Evolutionary conservation across 805 yeast species (phyloP).

Genomic region (Novakomyces olei): DNA sequence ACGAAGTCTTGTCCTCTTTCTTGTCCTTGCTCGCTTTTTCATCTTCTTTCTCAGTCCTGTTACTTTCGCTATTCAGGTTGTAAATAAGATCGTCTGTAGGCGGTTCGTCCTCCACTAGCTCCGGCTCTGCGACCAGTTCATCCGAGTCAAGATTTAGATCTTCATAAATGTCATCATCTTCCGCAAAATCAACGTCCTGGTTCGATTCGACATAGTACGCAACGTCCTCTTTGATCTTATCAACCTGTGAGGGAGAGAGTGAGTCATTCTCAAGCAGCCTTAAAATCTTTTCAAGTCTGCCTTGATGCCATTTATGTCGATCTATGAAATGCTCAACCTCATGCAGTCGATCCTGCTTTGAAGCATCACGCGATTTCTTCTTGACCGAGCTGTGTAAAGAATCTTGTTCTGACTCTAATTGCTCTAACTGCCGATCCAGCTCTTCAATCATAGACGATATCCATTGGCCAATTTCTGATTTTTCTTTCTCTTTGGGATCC

Average conservation of each 20-base stretch:
- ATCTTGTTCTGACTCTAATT: conserved; percentile 50
- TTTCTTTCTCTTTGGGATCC: conserved; percentile 65
- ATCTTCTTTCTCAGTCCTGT: no score
- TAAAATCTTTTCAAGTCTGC: conserved; percentile 54
- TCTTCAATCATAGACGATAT: conserved; percentile 54
- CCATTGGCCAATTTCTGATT: conserved; percentile 48
- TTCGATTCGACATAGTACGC: conserved; percentile 83
- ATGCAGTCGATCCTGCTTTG: conserved; percentile 35
- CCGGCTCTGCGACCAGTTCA: conserved; percentile 7
- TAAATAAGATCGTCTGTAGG: no score
- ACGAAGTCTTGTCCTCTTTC: no score
- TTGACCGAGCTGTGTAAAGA: conserved; percentile 28
- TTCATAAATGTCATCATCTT: conserved; percentile 82
- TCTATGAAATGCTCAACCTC: conserved; percentile 42
- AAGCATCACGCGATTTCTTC: conserved; percentile 36
- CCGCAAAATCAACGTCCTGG: conserved; percentile 79
- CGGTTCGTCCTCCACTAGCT: conserved; percentile 7
- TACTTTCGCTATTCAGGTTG: no score
- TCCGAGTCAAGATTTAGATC: conserved; percentile 40
- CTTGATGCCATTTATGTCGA: conserved; percentile 59
- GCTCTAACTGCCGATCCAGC: conserved; percentile 58
- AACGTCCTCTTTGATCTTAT: conserved; percentile 67
- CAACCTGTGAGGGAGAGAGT: conserved; percentile 53
- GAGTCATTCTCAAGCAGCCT: conserved; percentile 60
- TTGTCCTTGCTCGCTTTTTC: no score